These are phyloP conservation scores for Citrus hindsii DNA, from an alignment of 345 rosid species.

Conservation along the genomic window DNA sequence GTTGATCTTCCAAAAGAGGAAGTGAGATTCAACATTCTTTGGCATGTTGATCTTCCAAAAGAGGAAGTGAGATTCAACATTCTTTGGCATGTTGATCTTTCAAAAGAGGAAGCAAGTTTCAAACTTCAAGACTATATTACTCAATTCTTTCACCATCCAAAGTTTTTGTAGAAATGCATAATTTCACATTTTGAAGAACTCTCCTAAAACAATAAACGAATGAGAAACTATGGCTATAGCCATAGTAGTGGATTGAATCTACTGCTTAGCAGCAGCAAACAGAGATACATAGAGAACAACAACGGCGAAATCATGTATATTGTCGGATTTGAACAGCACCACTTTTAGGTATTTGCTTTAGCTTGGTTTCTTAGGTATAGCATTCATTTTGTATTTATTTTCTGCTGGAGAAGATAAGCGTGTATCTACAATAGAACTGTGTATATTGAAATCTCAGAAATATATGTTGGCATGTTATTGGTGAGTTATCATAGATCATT, in stretches of 20 bases:
- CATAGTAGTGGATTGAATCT: background rate
- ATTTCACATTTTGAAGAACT: background rate
- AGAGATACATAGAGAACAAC: background rate
- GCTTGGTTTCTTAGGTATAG: background rate
- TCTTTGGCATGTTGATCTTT: constrained; percentile 56
- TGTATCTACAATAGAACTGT: background rate
- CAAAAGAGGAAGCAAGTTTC: constrained; percentile 59
- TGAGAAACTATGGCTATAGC: no score
- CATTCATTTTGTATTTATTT: background rate
- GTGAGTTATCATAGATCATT: background rate
- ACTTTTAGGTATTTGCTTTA: background rate
- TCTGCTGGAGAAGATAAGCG: background rate
- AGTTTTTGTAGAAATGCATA: background rate
- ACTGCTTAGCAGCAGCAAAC: background rate
- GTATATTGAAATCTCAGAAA: background rate
- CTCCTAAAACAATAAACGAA: background rate
- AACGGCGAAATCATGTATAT: background rate
- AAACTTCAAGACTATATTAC: background rate
- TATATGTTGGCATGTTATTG: background rate
- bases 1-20: constrained; percentile 65
- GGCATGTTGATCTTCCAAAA: constrained; percentile 67
- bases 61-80: constrained; percentile 47
- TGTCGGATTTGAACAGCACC: background rate
- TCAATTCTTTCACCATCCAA: constrained; percentile 2
- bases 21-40: constrained; percentile 37